Percentiles rank a stretch among this genome's conserved stretches.
Evolutionary conservation across 2,329 filamentous ascomycete species (phyloP).

Genomic region (Aspergillus sergii): DNA sequence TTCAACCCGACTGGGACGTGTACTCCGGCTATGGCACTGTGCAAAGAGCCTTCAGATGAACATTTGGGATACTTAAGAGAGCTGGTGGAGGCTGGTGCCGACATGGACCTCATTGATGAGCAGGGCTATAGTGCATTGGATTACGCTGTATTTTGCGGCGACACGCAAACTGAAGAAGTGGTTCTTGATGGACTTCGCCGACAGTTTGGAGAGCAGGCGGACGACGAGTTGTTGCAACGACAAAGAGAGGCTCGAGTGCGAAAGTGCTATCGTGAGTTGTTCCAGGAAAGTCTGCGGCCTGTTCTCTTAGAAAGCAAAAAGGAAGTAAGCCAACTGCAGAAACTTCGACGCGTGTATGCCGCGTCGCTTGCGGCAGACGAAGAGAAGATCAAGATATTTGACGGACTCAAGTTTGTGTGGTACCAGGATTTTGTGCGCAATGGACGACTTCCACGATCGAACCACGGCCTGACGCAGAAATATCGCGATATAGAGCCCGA

Average conservation of each 20-base stretch:
- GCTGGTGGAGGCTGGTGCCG: neutral
- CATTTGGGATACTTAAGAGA: neutral
- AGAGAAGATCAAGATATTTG: neutral
- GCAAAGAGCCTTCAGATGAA: neutral
- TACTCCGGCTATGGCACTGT: no score
- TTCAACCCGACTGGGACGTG: no score
- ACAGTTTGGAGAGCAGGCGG: neutral
- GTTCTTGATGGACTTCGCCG: neutral
- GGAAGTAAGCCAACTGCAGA: neutral
- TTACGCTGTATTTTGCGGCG: neutral
- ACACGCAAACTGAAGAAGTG: neutral
- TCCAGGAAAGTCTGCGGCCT: neutral
- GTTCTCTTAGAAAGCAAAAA: neutral
- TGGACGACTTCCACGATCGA: neutral
- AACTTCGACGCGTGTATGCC: neutral
- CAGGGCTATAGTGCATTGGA: neutral
- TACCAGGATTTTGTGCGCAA: neutral
- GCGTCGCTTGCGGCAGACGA: neutral
- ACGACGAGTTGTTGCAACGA: neutral
- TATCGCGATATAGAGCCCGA: neutral
- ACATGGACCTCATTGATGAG: neutral
- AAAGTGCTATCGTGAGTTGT: neutral
- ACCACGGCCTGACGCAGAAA: neutral
- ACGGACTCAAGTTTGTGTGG: neutral
- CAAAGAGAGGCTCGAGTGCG: neutral